Evolutionary conservation across 2,329 filamentous ascomycete species (phyloP).

Genomic region (Fusarium aywerte): DNA sequence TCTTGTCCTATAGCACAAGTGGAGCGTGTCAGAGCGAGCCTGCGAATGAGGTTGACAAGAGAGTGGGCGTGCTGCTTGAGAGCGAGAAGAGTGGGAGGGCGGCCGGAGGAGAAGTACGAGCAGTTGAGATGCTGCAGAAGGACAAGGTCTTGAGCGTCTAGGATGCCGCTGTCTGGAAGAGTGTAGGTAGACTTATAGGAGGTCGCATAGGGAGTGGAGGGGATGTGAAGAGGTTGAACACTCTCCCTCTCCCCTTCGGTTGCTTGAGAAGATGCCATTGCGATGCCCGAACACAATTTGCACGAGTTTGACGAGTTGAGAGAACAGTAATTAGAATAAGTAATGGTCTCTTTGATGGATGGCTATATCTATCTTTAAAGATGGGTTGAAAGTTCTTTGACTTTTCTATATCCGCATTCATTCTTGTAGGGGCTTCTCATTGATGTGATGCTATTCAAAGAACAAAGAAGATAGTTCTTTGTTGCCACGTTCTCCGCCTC

Average conservation of each 20-base stretch:
- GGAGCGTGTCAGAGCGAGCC: conserved; percentile 55
- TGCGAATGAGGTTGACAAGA: conserved; percentile 63
- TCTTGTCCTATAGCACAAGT: conserved; percentile 44
- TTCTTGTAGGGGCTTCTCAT: neutral
- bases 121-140: conserved; percentile 63
- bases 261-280: conserved; percentile 5
- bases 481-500: neutral
- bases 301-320: neutral
- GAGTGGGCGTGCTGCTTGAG: conserved; percentile 70
- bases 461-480: conserved; percentile 42
- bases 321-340: conserved; percentile 5
- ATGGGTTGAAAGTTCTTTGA: neutral
- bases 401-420: neutral
- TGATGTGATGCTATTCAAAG: conserved; percentile 23
- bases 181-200: conserved; percentile 45
- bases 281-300: neutral
- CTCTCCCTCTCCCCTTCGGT: conserved; percentile 14
- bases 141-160: conserved; percentile 35
- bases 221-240: conserved; percentile 28
- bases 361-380: conserved; percentile 6
- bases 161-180: conserved; percentile 38
- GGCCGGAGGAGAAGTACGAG: conserved; percentile 65
- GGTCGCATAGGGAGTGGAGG: conserved; percentile 44
- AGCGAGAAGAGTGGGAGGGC: conserved; percentile 64
- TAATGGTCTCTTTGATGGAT: conserved; percentile 1